Conservation (phyloP, 106 monocot species). For the Cymbidium sinense region DNA sequence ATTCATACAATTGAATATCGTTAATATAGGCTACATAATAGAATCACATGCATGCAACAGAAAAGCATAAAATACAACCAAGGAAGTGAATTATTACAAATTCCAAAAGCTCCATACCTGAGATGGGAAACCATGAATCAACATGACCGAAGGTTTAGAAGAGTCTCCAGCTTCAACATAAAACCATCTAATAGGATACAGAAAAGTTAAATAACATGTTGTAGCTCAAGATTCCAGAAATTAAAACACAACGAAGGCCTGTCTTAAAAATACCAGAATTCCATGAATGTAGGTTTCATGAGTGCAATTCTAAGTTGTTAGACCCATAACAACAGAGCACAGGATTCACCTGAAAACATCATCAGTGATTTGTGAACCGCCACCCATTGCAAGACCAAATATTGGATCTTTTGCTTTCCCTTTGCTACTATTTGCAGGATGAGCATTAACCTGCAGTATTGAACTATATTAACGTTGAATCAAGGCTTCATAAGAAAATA, state of each 20-base stretch:
- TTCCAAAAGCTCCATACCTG: constrained; percentile 37
- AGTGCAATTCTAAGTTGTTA: constrained; percentile 28
- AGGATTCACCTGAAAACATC: constrained; percentile 85
- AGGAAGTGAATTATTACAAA: background rate
- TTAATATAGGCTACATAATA: background rate
- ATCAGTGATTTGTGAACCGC: constrained; percentile 25
- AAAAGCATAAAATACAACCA: background rate
- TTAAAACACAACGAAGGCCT: constrained; percentile 6
- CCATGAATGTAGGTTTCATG: constrained; percentile 17
- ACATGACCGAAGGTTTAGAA: constrained; percentile 43
- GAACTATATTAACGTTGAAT: background rate
- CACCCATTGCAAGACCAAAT: constrained; percentile 91
- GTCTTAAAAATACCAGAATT: constrained; percentile 25
- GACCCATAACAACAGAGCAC: constrained; percentile 11
- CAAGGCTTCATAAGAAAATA: background rate
- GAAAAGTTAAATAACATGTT: background rate
- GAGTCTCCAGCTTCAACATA: constrained; percentile 74
- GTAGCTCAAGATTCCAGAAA: constrained; percentile 2
- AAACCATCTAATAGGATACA: constrained; percentile 66
- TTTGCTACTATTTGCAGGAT: constrained; percentile 62
- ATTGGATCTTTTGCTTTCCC: constrained; percentile 93
- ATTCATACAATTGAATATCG: background rate
- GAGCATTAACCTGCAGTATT: constrained; percentile 67
- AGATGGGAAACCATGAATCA: constrained; percentile 92
- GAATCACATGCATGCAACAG: background rate